A percentile compares a stretch with the other conserved stretches of the same genome.
These are phyloP conservation scores for Diaporthe destruens DNA, from an alignment of 2,329 filamentous ascomycete species.

Conservation along the genomic window DNA sequence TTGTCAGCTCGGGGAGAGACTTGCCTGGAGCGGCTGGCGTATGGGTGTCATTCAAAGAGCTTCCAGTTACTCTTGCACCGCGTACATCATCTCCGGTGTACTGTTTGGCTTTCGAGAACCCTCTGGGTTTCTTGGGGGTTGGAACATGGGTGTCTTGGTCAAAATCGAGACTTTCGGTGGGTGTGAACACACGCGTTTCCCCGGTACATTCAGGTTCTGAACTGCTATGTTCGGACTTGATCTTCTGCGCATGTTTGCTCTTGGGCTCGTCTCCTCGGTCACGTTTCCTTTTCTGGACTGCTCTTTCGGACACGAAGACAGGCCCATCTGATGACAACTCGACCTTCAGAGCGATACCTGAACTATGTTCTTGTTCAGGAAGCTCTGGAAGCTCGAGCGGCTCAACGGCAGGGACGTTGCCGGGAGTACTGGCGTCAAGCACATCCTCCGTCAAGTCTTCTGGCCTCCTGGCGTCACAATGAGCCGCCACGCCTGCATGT, in stretches of 20 bases:
- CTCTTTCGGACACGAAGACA: constrained; percentile 64
- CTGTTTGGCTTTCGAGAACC: neutral
- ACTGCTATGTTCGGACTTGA: constrained; percentile 59
- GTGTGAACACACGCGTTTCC: constrained; percentile 50
- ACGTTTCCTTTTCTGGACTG: constrained; percentile 62
- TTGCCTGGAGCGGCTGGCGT: neutral
- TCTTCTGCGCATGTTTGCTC: constrained; percentile 46
- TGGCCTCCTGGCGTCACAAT: neutral
- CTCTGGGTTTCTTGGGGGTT: constrained; percentile 56
- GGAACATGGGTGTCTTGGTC: constrained; percentile 61
- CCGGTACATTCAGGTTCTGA: constrained; percentile 49
- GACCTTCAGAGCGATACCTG: constrained; percentile 55
- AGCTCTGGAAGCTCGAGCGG: constrained; percentile 49
- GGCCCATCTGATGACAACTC: constrained; percentile 68
- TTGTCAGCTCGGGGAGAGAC: neutral
- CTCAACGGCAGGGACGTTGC: neutral
- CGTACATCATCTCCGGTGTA: neutral
- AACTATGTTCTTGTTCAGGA: constrained; percentile 38
- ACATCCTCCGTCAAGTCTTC: neutral
- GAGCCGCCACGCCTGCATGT: neutral
- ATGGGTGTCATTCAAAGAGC: neutral
- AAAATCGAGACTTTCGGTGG: constrained; percentile 72
- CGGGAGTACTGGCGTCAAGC: constrained; percentile 18
- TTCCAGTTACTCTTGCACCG: neutral
- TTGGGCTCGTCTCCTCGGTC: constrained; percentile 44